Conservation (phyloP, 192 early-diverging fungal genomes). For the Backusella luteola region DNA sequence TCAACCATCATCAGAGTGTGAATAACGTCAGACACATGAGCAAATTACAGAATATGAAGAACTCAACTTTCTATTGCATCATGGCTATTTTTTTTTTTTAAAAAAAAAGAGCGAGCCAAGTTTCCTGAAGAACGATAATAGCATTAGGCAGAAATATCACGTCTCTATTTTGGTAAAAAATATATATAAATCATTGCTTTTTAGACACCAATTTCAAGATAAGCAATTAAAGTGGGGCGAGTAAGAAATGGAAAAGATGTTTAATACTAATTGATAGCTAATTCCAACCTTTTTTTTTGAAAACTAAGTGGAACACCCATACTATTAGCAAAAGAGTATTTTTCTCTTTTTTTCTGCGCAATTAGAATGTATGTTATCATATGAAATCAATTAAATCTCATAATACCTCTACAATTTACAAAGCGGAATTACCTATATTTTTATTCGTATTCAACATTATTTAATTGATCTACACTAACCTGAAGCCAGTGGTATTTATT, state of each 20-base stretch:
- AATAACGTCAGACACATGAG: not conserved
- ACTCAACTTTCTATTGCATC: not conserved
- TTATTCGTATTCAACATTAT: not conserved
- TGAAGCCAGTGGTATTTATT: not conserved
- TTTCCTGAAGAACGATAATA: not conserved
- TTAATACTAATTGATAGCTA: no score
- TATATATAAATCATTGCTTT: not conserved
- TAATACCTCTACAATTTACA: not conserved
- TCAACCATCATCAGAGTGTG: not conserved
- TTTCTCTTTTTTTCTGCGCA: not conserved
- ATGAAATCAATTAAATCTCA: not conserved
- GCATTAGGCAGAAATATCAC: not conserved
- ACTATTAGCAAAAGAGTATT: not conserved
- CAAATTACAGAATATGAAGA: not conserved
- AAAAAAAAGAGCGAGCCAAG: not conserved
- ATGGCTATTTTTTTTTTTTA: not conserved
- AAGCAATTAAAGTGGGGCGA: not conserved
- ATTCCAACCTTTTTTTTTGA: no score
- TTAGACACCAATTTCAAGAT: not conserved
- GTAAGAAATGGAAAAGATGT: not conserved
- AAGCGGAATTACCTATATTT: not conserved
- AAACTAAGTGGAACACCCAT: not conserved
- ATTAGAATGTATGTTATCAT: not conserved
- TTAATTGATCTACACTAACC: not conserved
- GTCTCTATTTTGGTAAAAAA: no score